Evolutionary conservation across 768 basidiomycete species (phyloP), one percentile per base, ranked within the genome.

Genomic region (Phlebiopsis flavidoalba): DNA sequence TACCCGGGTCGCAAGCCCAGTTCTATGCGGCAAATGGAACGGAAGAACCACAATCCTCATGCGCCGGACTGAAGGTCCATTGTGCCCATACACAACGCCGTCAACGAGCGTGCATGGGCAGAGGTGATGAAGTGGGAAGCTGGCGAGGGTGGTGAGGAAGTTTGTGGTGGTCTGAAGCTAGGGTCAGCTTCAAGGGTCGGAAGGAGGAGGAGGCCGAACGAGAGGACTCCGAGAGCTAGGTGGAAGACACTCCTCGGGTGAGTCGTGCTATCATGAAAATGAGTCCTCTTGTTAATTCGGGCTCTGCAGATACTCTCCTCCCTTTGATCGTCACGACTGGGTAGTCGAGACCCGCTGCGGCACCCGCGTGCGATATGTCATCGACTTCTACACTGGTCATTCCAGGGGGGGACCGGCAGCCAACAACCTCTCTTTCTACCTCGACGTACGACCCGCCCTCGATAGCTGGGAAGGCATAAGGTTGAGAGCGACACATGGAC

Each of bases 261-360:
- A 61, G 86, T 75, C 31, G 8, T 58, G 53, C 33, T 6, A 22
- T n/a, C 50, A 22, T 19, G 17, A 0, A 22, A 14, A 26, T 10
- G 24, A 26, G 19, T 14, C 3, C 15, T 14, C 26, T 31, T 12
- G 22, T 49, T n/a, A 26, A 50, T 61, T 17, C 46, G 15, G 10
- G 33, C 47, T 17, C 49, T 58, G 14, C 66, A 99, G 96, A 11
- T 99, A 97, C 73, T 81, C 91, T 26, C 81, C 92, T 22, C 97
- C 97, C 0, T 99, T 99, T 74, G 97, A 99, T 71, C 87, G 97
- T 8, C 97, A 99, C 66, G 96, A 98, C 72, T 99, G 97, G 97
- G 73, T 93, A 53, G 87, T 99, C 53, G 94, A 97, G n/a, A n/a
- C n/a, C 72, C 87, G 96, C 36, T 97, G 95, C 70, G 96, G 95